phyloP scores from a whole-genome alignment of 768 basidiomycete species.

The Flagelloscypha sp. region DNA sequence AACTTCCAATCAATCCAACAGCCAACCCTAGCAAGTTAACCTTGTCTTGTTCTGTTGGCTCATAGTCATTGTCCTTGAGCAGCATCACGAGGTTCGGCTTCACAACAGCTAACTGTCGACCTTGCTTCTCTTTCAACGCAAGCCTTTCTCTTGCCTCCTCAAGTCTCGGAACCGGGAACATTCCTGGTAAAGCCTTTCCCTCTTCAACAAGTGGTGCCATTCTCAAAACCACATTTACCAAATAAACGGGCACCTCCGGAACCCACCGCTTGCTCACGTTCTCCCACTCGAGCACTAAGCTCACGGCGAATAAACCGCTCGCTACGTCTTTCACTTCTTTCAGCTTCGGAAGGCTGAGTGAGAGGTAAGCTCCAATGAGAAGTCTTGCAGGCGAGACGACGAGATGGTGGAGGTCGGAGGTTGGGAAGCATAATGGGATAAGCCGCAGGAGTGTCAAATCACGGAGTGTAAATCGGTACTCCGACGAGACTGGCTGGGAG shows the following conservation, averaged over 20 bases:
- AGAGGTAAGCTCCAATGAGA: constrained; percentile 87
- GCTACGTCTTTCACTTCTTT: constrained; percentile 67
- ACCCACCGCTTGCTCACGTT: constrained; percentile 74
- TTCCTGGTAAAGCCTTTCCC: constrained; percentile 48
- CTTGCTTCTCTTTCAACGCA: constrained; percentile 30
- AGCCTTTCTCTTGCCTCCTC: constrained; percentile 32
- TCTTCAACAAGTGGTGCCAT: constrained; percentile 60
- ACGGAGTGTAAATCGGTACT: no score
- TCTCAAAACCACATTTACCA: constrained; percentile 60
- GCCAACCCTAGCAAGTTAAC: constrained; percentile 59
- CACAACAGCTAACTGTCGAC: constrained; percentile 27
- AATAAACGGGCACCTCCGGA: constrained; percentile 84
- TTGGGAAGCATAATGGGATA: constrained; percentile 81
- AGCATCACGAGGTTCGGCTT: constrained; percentile 43
- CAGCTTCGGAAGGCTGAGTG: constrained; percentile 72
- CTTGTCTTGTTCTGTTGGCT: constrained; percentile 56
- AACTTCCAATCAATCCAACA: constrained; percentile 56
- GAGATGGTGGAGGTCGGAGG: constrained; percentile 87
- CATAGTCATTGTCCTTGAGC: constrained; percentile 20
- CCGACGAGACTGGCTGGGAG: constrained; percentile 66
- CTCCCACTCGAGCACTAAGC: constrained; percentile 82
- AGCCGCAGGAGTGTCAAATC: constrained; percentile 79
- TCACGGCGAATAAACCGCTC: constrained; percentile 84
- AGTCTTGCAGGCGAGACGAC: constrained; percentile 82
- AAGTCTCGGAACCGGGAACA: constrained; percentile 55